A percentile compares a stretch with the other conserved stretches of the same genome.
Evolutionary conservation across 352 stramenopile genomes (phyloP).

Genomic region (Pythium guiyangense): DNA sequence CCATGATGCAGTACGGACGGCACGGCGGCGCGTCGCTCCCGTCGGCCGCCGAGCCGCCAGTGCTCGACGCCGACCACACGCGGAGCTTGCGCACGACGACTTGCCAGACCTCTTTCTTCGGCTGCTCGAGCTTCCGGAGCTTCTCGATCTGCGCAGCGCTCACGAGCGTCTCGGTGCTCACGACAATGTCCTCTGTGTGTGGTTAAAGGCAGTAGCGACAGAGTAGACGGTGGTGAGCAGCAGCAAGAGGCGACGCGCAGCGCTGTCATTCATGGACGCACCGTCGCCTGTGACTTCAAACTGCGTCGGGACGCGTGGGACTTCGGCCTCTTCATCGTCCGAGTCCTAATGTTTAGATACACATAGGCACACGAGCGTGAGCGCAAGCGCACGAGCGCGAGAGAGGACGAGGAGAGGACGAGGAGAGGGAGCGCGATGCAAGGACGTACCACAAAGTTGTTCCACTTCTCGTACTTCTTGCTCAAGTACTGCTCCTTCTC

Average conservation of each 20-base stretch:
- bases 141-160: constrained; percentile 55
- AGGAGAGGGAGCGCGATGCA: not conserved
- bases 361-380: not conserved
- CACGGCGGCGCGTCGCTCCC: constrained; percentile 61
- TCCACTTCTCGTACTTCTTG: constrained; percentile 89
- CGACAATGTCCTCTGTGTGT: constrained; percentile 62
- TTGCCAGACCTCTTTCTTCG: constrained; percentile 83
- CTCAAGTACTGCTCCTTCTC: constrained; percentile 64
- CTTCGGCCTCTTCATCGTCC: constrained; percentile 28
- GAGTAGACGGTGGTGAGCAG: not conserved
- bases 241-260: not conserved
- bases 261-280: constrained; percentile 20
- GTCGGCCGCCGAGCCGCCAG: constrained; percentile 30
- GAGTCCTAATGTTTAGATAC: constrained; percentile 25
- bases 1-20: constrained; percentile 79
- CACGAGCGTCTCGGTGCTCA: constrained; percentile 73
- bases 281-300: constrained; percentile 80
- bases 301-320: constrained; percentile 66
- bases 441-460: constrained; percentile 67
- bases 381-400: constrained; percentile 1
- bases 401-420: not conserved
- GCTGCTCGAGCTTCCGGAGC: constrained; percentile 69
- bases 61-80: constrained; percentile 80
- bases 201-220: not conserved
- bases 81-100: constrained; percentile 84